Evolutionary conservation across 2,329 filamentous ascomycete genomes (phyloP).

Genomic region (Penicillium sp.): DNA sequence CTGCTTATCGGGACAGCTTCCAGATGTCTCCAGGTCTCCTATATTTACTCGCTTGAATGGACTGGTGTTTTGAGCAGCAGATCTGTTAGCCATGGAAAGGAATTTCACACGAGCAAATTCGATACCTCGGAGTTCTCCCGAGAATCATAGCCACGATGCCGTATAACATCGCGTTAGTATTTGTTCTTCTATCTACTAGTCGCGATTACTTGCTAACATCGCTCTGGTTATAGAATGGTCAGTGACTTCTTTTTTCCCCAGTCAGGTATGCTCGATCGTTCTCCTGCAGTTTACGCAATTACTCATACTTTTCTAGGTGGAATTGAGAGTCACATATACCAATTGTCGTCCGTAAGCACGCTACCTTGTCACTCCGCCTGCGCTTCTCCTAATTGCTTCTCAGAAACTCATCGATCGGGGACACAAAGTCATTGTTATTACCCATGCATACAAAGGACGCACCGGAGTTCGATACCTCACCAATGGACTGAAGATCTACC

Average conservation of each 20-base stretch:
- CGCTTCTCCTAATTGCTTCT: conserved; percentile 9
- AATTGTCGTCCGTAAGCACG: conserved; percentile 69
- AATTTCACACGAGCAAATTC: background rate
- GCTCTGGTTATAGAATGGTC: conserved; percentile 65
- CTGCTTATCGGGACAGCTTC: conserved; percentile 11
- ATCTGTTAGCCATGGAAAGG: conserved; percentile 23
- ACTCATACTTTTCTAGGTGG: conserved; percentile 56
- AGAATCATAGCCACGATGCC: conserved; percentile 51
- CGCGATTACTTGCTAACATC: conserved; percentile 27
- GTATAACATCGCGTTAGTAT: conserved; percentile 66
- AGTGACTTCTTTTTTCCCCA: conserved; percentile 99
- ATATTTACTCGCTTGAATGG: background rate
- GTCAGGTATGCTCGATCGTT: conserved; percentile 55
- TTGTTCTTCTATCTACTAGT: conserved; percentile 2
- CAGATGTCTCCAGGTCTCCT: background rate
- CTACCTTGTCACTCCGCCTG: background rate
- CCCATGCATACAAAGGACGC: conserved; percentile 86
- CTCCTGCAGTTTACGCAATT: background rate
- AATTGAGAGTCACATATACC: conserved; percentile 97
- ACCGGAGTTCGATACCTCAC: conserved; percentile 93
- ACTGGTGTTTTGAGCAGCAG: conserved; percentile 4
- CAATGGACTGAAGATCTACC: conserved; percentile 97
- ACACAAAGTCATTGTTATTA: conserved; percentile 97
- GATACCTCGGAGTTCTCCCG: conserved; percentile 15
- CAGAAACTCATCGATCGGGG: conserved; percentile 93